Evolutionary conservation across 148 eudicot genomes (phyloP), one percentile per base, ranked within the genome.

Genomic region (Vaccinium corymbosum): DNA sequence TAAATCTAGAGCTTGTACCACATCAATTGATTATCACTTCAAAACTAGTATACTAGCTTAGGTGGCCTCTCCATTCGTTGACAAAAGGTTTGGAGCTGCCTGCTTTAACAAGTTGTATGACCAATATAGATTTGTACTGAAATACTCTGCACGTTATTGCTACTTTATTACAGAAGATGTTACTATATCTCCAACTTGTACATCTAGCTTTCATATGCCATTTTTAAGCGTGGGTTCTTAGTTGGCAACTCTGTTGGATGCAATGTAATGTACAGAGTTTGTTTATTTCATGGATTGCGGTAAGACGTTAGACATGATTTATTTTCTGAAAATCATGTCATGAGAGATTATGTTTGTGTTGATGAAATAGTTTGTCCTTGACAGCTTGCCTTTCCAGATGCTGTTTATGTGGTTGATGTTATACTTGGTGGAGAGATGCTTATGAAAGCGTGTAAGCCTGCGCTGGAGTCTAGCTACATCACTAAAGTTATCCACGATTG

Each of bases 401-500:
- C 98, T 29, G 93, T 95, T 86, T 95, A 95, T 86, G 86, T 95
- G 87, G 97, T 95, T 82, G 98, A 95, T 89, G 98, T 94, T 73
- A 89, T 89, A 90, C 85, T 91, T 85, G 98, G 98, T 78, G 97
- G 97, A 77, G 89, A 89, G 83, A 73, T 77, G 85, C 94, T 95
- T 81, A 84, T 94, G 82, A 86, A 91, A 94, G 98, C 98, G 66
- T 95, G 98, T 89, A 94, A 94, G 94, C 95, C 98, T 87, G 97
- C 93, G 83, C 95, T 95, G 76, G 98, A 95, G 89, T 95, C 97
- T 79, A 85, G 80, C 83, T 87, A 91, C 89, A 81, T 95, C 93
- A 94, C 93, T 50, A 95, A 95, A 92, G 98, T 95, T 42, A 94
- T 95, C 83, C 98, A 95, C 83, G 97, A 95, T 89, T 95, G 98